These are phyloP conservation scores for Aspergillus sp. DNA, from an alignment of 2,329 filamentous ascomycete genomes.

Conservation along the genomic window DNA sequence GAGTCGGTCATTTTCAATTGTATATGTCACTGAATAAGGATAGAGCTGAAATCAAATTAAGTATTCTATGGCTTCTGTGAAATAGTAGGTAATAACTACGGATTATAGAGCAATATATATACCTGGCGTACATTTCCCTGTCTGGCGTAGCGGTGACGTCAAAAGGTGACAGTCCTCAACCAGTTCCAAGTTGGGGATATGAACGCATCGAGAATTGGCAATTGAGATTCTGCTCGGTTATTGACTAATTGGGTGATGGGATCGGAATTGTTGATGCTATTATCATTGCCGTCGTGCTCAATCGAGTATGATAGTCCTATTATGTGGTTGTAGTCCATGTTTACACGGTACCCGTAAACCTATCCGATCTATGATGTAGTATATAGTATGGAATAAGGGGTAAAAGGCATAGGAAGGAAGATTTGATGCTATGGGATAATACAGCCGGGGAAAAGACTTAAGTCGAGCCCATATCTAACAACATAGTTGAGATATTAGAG, in stretches of 20 bases:
- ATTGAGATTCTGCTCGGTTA: background rate
- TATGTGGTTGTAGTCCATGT: too few relatives aligned
- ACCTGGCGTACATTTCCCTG: constrained; percentile 1
- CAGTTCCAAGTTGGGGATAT: background rate
- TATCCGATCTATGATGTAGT: too few relatives aligned
- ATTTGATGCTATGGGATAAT: too few relatives aligned
- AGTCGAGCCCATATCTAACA: too few relatives aligned
- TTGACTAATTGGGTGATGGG: background rate
- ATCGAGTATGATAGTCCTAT: too few relatives aligned
- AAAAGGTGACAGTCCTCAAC: constrained; percentile 1
- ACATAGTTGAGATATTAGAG: too few relatives aligned
- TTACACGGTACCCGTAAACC: too few relatives aligned
- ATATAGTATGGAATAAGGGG: too few relatives aligned
- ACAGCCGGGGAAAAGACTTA: too few relatives aligned
- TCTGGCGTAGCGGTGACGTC: constrained; percentile 15
- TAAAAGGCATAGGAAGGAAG: too few relatives aligned
- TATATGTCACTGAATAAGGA: background rate
- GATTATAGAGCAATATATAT: constrained; percentile 3
- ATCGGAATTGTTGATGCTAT: background rate
- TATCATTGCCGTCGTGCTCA: background rate
- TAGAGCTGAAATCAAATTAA: background rate
- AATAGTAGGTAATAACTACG: background rate
- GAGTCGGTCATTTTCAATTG: constrained; percentile 22
- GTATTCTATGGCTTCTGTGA: background rate
- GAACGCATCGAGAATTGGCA: background rate